phyloP scores from a whole-genome alignment of 1,284 basidiomycete genomes.

The Coniferiporia sulphurascens region DNA sequence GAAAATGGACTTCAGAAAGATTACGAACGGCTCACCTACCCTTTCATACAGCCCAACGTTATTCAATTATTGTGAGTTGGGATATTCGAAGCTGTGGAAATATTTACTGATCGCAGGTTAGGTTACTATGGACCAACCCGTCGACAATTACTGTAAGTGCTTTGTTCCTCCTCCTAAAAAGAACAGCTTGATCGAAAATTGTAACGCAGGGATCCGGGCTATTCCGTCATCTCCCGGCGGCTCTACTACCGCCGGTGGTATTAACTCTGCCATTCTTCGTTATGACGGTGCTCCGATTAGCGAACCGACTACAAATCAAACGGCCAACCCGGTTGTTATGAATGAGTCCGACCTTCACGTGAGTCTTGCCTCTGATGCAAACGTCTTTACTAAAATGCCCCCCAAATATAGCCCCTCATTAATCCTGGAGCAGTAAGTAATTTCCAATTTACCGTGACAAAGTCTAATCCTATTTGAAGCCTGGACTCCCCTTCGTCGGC shows the following conservation, averaged over 20 bases:
- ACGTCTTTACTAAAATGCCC: background rate
- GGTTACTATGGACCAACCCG: conserved; percentile 14
- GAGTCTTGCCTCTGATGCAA: conserved; percentile 23
- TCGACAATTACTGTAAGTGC: conserved; percentile 38
- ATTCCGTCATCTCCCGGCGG: background rate
- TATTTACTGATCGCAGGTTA: background rate
- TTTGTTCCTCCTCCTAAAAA: background rate
- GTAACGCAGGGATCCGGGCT: conserved; percentile 22
- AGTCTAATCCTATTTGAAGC: conserved; percentile 19
- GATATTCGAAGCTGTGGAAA: background rate
- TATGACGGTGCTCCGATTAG: conserved; percentile 32
- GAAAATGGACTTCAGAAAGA: background rate
- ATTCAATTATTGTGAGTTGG: conserved; percentile 30
- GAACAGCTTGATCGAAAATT: background rate
- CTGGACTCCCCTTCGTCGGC: conserved; percentile 30
- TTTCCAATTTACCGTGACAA: background rate
- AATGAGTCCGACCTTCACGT: conserved; percentile 30
- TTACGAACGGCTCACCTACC: background rate
- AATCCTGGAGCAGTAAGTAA: conserved; percentile 18
- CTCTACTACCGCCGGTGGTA: conserved; percentile 22
- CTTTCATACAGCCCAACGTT: conserved; percentile 28
- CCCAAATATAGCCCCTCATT: conserved; percentile 13
- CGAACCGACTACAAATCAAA: conserved; percentile 30
- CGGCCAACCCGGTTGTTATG: conserved; percentile 22
- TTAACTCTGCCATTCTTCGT: conserved; percentile 40